Percentiles rank a stretch among this genome's conserved stretches.
These are phyloP conservation scores for Gracilaria domingensis DNA, from an alignment of 23 red algal genomes.

Conservation along the genomic window DNA sequence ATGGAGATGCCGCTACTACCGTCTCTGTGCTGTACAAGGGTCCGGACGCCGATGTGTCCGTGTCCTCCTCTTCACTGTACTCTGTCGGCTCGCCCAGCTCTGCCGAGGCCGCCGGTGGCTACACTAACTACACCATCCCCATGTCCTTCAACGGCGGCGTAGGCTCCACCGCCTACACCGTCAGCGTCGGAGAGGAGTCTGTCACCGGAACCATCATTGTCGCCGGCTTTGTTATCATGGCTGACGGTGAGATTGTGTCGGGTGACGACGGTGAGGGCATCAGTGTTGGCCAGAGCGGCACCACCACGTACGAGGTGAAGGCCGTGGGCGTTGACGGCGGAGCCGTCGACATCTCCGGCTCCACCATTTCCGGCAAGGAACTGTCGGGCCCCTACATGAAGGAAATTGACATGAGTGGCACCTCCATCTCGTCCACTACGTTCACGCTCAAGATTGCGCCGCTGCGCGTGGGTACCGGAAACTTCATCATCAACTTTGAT, in stretches of 20 bases:
- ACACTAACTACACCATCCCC: slow-evolving; percentile 56
- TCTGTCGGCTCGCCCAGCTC: not conserved
- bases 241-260: slow-evolving; percentile 23
- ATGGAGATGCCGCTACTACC: slow-evolving; percentile 14
- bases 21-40: slow-evolving; percentile 38
- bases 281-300: not conserved
- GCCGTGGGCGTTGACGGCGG: slow-evolving; percentile 50
- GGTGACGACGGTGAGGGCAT: slow-evolving; percentile 40
- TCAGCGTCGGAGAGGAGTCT: slow-evolving; percentile 37
- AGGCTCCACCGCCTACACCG: slow-evolving; percentile 19
- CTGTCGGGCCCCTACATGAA: slow-evolving; percentile 28
- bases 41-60: not conserved
- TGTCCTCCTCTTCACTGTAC: slow-evolving; percentile 15
- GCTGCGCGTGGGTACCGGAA: slow-evolving; percentile 28
- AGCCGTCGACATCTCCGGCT: slow-evolving; percentile 24
- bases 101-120: slow-evolving; percentile 1
- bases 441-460: slow-evolving; percentile 42
- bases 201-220: slow-evolving; percentile 21
- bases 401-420: slow-evolving; percentile 29
- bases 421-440: not conserved
- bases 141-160: slow-evolving; percentile 40
- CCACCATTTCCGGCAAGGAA: slow-evolving; percentile 14
- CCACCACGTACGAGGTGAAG: slow-evolving; percentile 27
- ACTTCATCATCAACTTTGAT: slow-evolving; percentile 55
- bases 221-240: slow-evolving; percentile 53